Evolutionary conservation across 2,329 filamentous ascomycete genomes (phyloP).

Genomic region (Camillea tinctor): DNA sequence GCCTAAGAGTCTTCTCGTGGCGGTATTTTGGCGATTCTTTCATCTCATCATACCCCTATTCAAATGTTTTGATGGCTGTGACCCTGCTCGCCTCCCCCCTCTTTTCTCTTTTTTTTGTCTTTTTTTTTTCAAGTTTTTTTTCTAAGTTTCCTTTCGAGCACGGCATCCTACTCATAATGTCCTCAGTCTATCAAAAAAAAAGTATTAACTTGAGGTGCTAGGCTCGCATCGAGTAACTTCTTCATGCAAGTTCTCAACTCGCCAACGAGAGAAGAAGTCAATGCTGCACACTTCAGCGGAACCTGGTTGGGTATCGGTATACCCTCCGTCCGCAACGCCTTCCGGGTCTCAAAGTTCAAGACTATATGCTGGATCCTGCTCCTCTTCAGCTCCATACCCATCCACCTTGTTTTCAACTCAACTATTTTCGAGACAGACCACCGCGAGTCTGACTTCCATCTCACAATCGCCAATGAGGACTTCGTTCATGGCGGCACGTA

Average conservation of each 20-base stretch:
- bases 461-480: constrained; percentile 13
- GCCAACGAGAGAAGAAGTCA: constrained; percentile 45
- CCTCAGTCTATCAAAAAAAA: background rate
- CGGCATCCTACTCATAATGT: constrained; percentile 1
- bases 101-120: too few species aligned
- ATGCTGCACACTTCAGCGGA: constrained; percentile 40
- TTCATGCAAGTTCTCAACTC: constrained; percentile 48
- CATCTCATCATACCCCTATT: too few species aligned
- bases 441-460: constrained; percentile 2
- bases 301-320: constrained; percentile 44
- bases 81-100: too few species aligned
- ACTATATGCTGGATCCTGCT: constrained; percentile 11
- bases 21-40: too few species aligned
- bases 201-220: background rate
- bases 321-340: constrained; percentile 38
- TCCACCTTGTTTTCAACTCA: constrained; percentile 20
- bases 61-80: too few species aligned
- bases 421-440: constrained; percentile 9
- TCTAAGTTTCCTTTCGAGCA: background rate
- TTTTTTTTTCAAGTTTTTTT: too few species aligned
- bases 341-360: constrained; percentile 14
- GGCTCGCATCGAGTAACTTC: constrained; percentile 46
- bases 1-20: too few species aligned
- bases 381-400: constrained; percentile 14
- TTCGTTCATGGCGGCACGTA: constrained; percentile 9